Evolutionary conservation across 306 rosid species (phyloP).

Genomic region (Luffa acutangula): DNA sequence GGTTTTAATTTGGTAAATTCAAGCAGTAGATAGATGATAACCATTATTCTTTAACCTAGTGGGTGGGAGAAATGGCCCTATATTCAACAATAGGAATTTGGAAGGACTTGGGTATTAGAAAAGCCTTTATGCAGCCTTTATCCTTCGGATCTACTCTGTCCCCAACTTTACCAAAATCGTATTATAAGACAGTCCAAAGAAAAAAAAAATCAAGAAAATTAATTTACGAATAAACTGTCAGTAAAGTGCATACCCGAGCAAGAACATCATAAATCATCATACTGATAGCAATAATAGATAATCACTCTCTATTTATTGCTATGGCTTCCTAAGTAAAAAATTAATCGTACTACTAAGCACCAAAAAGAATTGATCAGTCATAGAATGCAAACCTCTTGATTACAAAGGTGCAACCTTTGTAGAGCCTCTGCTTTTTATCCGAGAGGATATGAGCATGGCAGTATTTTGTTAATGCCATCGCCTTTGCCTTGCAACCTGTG

Average conservation of each 20-base stretch:
- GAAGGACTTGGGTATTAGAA: background rate
- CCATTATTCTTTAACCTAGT: background rate
- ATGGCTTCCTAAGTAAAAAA: background rate
- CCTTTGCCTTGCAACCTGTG: constrained; percentile 29
- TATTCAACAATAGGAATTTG: background rate
- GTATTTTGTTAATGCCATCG: constrained; percentile 58
- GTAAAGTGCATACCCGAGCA: background rate
- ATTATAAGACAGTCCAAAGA: background rate
- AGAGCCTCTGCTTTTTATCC: constrained; percentile 53
- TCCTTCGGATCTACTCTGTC: background rate
- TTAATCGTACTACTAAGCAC: background rate
- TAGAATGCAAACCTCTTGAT: constrained; percentile 34
- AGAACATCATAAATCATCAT: background rate
- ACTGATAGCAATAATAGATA: background rate
- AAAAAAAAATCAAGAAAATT: background rate
- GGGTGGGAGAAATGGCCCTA: background rate
- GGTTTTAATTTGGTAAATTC: background rate
- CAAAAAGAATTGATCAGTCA: background rate
- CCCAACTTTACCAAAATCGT: background rate
- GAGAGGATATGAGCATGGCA: constrained; percentile 58
- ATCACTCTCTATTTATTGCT: background rate
- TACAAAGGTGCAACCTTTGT: constrained; percentile 42
- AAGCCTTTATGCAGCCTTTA: background rate
- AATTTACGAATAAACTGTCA: background rate
- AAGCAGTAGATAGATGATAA: background rate